Evolutionary conservation across 2,329 filamentous ascomycete genomes (phyloP).

Genomic region (Colletotrichum coccodes): DNA sequence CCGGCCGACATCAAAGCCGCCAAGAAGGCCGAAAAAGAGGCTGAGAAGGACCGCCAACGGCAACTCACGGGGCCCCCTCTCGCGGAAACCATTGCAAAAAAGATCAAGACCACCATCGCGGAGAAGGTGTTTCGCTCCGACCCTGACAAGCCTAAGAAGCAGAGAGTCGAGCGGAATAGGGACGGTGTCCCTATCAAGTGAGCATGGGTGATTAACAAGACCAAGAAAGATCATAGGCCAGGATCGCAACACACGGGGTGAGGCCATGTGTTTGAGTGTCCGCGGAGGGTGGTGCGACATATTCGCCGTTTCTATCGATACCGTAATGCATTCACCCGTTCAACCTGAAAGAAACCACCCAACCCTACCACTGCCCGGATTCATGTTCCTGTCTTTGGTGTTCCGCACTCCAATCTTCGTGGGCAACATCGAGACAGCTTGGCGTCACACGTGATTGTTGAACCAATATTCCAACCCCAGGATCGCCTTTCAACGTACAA

Average conservation of each 20-base stretch:
- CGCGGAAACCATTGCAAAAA: neutral
- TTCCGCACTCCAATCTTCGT: too few relatives aligned
- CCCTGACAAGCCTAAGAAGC: slow-evolving; percentile 3
- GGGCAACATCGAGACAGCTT: neutral
- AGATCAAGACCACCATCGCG: neutral
- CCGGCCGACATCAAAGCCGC: slow-evolving; percentile 26
- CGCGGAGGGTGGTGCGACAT: too few relatives aligned
- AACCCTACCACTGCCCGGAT: too few relatives aligned
- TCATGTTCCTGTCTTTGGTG: too few relatives aligned
- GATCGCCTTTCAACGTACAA: too few relatives aligned
- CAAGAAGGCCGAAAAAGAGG: slow-evolving; percentile 27
- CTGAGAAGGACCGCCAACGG: slow-evolving; percentile 7
- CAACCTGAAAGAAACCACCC: too few relatives aligned
- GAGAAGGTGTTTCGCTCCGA: neutral
- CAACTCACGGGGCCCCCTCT: neutral
- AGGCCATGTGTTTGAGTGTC: neutral
- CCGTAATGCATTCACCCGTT: too few relatives aligned
- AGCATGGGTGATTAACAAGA: neutral
- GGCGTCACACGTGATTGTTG: neutral
- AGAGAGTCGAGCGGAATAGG: neutral
- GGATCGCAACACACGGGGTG: too few relatives aligned
- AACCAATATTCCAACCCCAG: too few relatives aligned
- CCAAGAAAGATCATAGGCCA: too few relatives aligned
- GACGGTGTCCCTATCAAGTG: neutral
- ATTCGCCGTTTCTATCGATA: too few relatives aligned